Evolutionary conservation across 2,329 filamentous ascomycete genomes (phyloP), one percentile per base, ranked within the genome.

Genomic region (Diplodia corticola): DNA sequence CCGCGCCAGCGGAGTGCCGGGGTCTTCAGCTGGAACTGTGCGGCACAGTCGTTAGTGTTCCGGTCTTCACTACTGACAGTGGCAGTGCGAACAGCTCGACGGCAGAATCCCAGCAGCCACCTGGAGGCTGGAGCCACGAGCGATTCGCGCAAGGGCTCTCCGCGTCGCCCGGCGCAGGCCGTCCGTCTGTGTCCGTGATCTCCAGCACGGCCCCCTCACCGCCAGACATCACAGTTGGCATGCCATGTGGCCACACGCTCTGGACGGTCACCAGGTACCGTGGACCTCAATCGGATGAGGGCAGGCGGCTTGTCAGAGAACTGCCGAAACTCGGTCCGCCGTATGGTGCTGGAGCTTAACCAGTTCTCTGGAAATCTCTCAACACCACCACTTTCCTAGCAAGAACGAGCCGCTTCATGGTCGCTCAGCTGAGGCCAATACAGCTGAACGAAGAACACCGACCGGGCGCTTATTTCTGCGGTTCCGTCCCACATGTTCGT

Each of bases 71-170:
- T n/a, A n/a, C n/a, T n/a, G n/a, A n/a, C n/a, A 17, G 54, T 59
- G 54, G 57, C 57, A 60, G 44, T 61, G 57, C 57, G 22, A 24
- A 13, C 54, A 28, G 12, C n/a, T n/a, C n/a, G n/a, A 7, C 54
- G n/a, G 26, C 9, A 35, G 33, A 12, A 35, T 35, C 9, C 33
- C 10, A 28, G n/a, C n/a, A n/a, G n/a, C n/a, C n/a, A n/a, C n/a
- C n/a, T n/a, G n/a, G n/a, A n/a, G 28, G 28, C 28, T 28, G 6
- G 28, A 28, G 4, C 6, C 6, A 6, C 28, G 33, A 13, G 33
- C 33, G 33, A 35, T 35, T 9, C 33, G 33, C 33, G 13, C 53
- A 33, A 13, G 33, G 10, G 20, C 9, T 35, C 51, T 54, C 51
- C 51, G 51, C 26, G 30, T 33, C 30, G 37, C 5, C 37, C 37